Evolutionary conservation across 768 basidiomycete species (phyloP).

Genomic region (Termitomyces sp.): DNA sequence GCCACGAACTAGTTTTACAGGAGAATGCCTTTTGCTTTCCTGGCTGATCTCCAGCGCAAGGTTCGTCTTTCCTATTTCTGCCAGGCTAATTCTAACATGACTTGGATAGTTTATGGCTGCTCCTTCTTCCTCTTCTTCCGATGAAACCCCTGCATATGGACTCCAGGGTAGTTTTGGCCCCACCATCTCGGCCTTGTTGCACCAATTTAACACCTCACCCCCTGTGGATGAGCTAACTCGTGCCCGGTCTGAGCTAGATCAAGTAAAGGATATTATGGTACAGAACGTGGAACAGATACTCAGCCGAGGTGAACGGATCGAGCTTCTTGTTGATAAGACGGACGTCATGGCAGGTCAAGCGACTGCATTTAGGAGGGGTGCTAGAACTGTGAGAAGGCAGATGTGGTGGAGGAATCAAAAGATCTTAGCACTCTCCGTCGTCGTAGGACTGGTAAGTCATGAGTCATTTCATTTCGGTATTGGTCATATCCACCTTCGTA

Average conservation of each 20-base stretch:
- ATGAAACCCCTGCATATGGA: slow-evolving; percentile 53
- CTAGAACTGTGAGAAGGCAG: slow-evolving; percentile 73
- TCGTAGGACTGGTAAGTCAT: slow-evolving; percentile 65
- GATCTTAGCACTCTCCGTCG: slow-evolving; percentile 57
- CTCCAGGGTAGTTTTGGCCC: slow-evolving; percentile 72
- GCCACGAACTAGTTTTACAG: slow-evolving; percentile 30
- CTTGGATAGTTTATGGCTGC: slow-evolving; percentile 50
- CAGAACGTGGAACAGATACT: slow-evolving; percentile 98
- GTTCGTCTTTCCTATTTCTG: slow-evolving; percentile 26
- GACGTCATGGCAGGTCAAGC: slow-evolving; percentile 94
- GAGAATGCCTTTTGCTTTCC: slow-evolving; percentile 92
- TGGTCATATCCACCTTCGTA: slow-evolving; percentile 20
- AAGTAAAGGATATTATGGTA: slow-evolving; percentile 97
- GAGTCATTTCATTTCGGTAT: slow-evolving; percentile 3
- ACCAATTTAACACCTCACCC: slow-evolving; percentile 85
- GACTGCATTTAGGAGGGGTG: slow-evolving; percentile 88
- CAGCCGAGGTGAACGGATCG: slow-evolving; percentile 90
- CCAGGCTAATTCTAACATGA: slow-evolving; percentile 2
- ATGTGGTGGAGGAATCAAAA: slow-evolving; percentile 91
- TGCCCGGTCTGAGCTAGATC: slow-evolving; percentile 84
- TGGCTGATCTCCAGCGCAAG: slow-evolving; percentile 82
- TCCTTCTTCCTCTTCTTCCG: slow-evolving; percentile 61
- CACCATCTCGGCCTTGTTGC: slow-evolving; percentile 70
- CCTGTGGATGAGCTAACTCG: slow-evolving; percentile 86
- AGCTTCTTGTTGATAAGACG: slow-evolving; percentile 95